Base-by-base conservation (phyloP, 768 basidiomycete species). In the Boletus fagicola region DNA sequence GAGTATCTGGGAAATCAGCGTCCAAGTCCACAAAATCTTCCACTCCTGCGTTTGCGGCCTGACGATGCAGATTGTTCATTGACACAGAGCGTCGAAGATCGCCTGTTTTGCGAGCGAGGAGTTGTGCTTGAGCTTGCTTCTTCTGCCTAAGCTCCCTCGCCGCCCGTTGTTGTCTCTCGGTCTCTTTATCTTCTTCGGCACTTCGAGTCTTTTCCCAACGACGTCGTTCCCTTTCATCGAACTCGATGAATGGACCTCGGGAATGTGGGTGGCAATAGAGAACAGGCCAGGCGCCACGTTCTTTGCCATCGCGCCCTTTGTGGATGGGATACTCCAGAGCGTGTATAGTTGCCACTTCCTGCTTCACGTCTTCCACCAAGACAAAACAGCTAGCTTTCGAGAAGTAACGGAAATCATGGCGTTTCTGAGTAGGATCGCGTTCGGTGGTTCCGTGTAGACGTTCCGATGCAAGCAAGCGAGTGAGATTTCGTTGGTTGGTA, bases 341-440 rank as follows among this genome's bases (percentile, higher is more conserved):
- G 51, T 89, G 85, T 60, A 98, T 82, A 2, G 97, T 92, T 15
- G 93, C 87, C 40, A 94, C 77, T 63, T 93, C 87, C 53, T 87
- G 84, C 5, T 81, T 83, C 55, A 93, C 81, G 66, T 98, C 96
- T 70, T 98, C 95, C n/a, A 98, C 83, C 44, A 98, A 80, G 45
- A 98, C 80, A 69, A 93, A 98, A 67, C 82, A 86, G 51, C 81
- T 83, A 42, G 80, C 79, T 42, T 85, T 83, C 18, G 82, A 74
- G 72, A 98, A 98, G 71, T 98, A 99, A 55, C 81, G 83, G 67
- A 85, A 92, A 71, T 95, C 94, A 61, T 89, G 87, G 49, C 94
- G 85, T 60, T 84, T 91, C 60, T 94, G 90, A 20, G 83, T 86
- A 1, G 92, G 88, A 74, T 99, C 97, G 46, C 96, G 90, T 76